Base-by-base conservation (phyloP, 208 protist species). In the Spongospora subterranea region DNA sequence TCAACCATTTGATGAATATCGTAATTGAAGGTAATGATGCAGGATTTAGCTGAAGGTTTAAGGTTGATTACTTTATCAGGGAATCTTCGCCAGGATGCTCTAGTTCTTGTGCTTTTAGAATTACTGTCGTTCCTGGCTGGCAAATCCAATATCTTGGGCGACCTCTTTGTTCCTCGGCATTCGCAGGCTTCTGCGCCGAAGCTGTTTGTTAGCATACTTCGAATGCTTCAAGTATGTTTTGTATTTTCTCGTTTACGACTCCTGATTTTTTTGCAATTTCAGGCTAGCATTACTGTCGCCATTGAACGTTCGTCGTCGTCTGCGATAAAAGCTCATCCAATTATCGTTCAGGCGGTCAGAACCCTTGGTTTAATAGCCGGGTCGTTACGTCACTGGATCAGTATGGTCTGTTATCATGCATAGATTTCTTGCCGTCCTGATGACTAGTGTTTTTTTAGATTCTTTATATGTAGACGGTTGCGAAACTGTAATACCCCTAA, bases 1-100 rank as follows among this genome's bases (percentile, higher is more conserved):
- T 82, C n/a, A 82, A 82, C 71, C 71, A 82, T 82, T n/a, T 82
- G 6, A 82, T 82, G 71, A 82, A 43, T 43, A n/a, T 82, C n/a
- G 71, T 82, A 6, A 6, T 82, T 35, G 71, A 82, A 82, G 71
- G 71, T 35, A 17, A n/a, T n/a, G n/a, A 60, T 60, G 50, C 50
- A 6, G 24, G 6, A 60, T 6, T 24, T 60, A 29, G 24, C 13
- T 60, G 13, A 60, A 24, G 24, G 13, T 29, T 24, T 24, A 60
- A 60, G 50, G 13, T 60, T 60, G 13, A 39, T n/a, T 43, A 43
- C 6, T 43, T 43, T 39, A 40, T 35, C 71, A 82, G 71, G 71
- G 17, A 40, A 6, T 6, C 40, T 82, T 13, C 71, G 71, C 6
- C 17, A 6, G 6, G 71, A 82, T 6, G 17, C 71, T 82, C 71